Evolutionary conservation across 1,139 yeast genomes (phyloP).

Genomic region (Hansenula lynferdii): DNA sequence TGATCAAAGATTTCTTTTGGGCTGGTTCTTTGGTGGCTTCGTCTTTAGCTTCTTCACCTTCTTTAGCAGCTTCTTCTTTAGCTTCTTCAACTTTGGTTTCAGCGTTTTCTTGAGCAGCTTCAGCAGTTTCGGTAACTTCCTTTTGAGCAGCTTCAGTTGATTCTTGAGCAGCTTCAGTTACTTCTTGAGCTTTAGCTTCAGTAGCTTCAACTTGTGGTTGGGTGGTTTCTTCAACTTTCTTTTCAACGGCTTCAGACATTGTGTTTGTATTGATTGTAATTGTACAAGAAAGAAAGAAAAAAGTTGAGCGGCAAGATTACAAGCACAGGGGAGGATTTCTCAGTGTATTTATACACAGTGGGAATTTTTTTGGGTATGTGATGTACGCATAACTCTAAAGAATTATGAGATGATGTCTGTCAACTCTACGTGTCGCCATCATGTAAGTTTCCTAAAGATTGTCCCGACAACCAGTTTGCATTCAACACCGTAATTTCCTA

Average conservation of each 20-base stretch:
- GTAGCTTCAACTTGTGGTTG: slow-evolving; percentile 17
- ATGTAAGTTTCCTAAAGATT: no score
- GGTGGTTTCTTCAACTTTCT: slow-evolving; percentile 18
- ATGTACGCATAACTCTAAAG: neutral
- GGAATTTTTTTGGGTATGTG: neutral
- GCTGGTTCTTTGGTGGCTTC: slow-evolving; percentile 7
- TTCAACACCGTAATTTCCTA: no score
- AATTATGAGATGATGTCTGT: neutral
- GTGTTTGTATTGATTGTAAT: neutral
- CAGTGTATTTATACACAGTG: neutral
- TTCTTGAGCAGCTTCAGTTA: slow-evolving; percentile 1
- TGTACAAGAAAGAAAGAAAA: neutral
- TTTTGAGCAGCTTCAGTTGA: slow-evolving; percentile 21
- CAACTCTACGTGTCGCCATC: no score
- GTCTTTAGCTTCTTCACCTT: slow-evolving; percentile 18
- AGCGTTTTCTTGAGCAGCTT: slow-evolving; percentile 10
- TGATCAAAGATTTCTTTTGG: slow-evolving; percentile 46
- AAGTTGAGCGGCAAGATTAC: neutral
- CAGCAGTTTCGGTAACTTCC: slow-evolving; percentile 12
- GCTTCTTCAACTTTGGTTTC: slow-evolving; percentile 16
- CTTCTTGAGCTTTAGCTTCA: slow-evolving; percentile 10
- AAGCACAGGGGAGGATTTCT: neutral
- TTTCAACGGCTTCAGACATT: slow-evolving; percentile 13
- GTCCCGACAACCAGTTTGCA: no score
- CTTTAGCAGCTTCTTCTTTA: slow-evolving; percentile 12